Base-by-base conservation (phyloP, 257 asterid genomes). In the Lycium barbarum region DNA sequence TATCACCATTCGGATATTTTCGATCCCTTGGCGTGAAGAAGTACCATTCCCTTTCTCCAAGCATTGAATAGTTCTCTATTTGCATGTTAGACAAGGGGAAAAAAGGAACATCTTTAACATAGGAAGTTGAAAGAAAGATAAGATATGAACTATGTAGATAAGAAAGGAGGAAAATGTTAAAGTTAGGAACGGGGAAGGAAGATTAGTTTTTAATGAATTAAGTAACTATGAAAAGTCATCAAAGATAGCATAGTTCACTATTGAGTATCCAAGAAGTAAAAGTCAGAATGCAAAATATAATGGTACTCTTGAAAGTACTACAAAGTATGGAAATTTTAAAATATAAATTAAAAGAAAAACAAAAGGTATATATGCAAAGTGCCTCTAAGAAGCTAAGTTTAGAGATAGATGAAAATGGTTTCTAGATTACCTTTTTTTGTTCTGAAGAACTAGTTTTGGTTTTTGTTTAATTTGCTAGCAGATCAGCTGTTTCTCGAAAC, bases 11-110 rank as follows among this genome's bases (percentile, higher is more conserved):
- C 1, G 9, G 81, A 53, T 84, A 86, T 54, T 86, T 86, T 1
- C 89, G 17, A 18, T 62, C 66, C 40, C 89, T 79, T 36, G 87
- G 83, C 9, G 89, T 86, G 63, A 86, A 84, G 17, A 86, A 84
- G 59, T 84, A 84, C 87, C 87, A 86, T 33, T 80, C 81, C 1
- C 51, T 86, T 2, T 57, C 68, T 49, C 83, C 89, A 5, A 61
- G 2, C 4, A 71, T 54, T 1, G 51, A 70, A 89, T 68, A 67
- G 3, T 22, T 84, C 7, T 17, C 36, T 35, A 7, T 22, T 84
- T 58, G 6, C 12, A 43, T n/a, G 59, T 73, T 2, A 53, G 8
- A 17, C 35, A 74, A 7, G 35, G 1, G 20, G 12, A 47, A 40
- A 17, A 17, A 18, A 72, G 3, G 33, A 35, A 17, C 12, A 17